These are phyloP conservation scores for Dissophora globulifera DNA, from an alignment of 192 early-diverging fungal genomes.

Conservation along the genomic window DNA sequence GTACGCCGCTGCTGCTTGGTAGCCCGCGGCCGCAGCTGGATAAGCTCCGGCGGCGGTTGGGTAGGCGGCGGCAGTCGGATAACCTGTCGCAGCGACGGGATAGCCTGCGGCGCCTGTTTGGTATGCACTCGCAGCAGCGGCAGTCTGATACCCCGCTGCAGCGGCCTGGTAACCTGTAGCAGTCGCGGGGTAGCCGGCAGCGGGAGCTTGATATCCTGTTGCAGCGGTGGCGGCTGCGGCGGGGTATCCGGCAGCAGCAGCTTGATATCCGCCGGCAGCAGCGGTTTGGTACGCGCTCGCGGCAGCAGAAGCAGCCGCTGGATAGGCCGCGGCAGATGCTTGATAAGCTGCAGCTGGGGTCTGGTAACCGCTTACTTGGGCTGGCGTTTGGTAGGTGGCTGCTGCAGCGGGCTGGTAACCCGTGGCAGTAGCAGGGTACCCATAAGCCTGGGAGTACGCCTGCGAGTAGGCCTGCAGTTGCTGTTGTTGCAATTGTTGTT, in stretches of 20 bases:
- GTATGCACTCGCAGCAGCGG: constrained; percentile 16
- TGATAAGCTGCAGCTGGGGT: constrained; percentile 25
- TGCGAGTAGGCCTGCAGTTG: constrained; percentile 27
- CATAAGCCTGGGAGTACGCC: constrained; percentile 39
- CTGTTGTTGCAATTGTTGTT: constrained; percentile 1
- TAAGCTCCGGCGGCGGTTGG: constrained; percentile 17
- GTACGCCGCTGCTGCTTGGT: constrained; percentile 29
- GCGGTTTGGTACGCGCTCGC: constrained; percentile 26
- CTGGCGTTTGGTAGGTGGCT: constrained; percentile 10
- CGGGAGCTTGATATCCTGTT: no score
- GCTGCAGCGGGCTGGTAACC: constrained; percentile 16
- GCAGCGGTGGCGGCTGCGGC: constrained; percentile 9
- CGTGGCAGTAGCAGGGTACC: constrained; percentile 20
- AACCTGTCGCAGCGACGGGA: constrained; percentile 26
- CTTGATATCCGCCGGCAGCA: constrained; percentile 26
- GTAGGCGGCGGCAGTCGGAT: constrained; percentile 24
- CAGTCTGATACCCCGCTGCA: constrained; percentile 13
- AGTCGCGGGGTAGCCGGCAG: constrained; percentile 13
- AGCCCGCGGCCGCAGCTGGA: constrained; percentile 20
- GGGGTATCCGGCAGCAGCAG: constrained; percentile 18
- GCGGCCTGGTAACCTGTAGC: constrained; percentile 12
- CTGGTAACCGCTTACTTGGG: constrained; percentile 6
- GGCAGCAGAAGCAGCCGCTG: constrained; percentile 5
- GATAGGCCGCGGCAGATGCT: constrained; percentile 11
- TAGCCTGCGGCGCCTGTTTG: constrained; percentile 24